A percentile compares a stretch with the other conserved stretches of the same genome.
phyloP scores from a whole-genome alignment of 306 rosid genomes.

The Cercis canadensis region DNA sequence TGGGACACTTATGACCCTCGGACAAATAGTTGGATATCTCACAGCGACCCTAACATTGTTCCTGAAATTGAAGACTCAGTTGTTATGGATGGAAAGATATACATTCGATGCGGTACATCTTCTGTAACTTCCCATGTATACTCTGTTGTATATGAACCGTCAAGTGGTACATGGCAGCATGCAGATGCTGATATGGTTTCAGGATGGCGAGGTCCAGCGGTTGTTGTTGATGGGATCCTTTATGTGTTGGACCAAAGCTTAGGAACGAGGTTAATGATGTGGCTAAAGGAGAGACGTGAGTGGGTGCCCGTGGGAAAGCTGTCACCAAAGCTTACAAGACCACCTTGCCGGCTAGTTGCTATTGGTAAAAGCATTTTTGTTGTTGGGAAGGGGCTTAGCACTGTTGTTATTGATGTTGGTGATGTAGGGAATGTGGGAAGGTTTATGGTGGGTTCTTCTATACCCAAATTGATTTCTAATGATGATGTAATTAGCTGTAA shows the following conservation, averaged over 20 bases:
- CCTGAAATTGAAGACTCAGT: constrained; percentile 75
- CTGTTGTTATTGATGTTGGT: constrained; percentile 75
- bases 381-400: constrained; percentile 82
- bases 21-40: constrained; percentile 60
- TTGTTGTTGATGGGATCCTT: constrained; percentile 65
- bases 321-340: constrained; percentile 77
- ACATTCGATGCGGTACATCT: constrained; percentile 60
- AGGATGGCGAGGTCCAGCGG: constrained; percentile 92
- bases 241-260: constrained; percentile 76
- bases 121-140: constrained; percentile 55
- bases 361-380: constrained; percentile 70
- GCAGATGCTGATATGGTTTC: constrained; percentile 78
- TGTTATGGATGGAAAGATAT: constrained; percentile 82
- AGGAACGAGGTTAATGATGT: constrained; percentile 78
- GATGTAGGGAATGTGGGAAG: constrained; percentile 57
- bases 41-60: constrained; percentile 56
- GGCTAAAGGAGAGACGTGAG: constrained; percentile 62
- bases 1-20: constrained; percentile 81
- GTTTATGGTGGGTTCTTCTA: constrained; percentile 71
- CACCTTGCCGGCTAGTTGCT: constrained; percentile 80
- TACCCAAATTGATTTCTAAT: constrained; percentile 60
- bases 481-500: constrained; percentile 73
- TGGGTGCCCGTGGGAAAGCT: constrained; percentile 82
- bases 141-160: constrained; percentile 79
- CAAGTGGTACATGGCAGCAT: constrained; percentile 76